Base-by-base conservation (phyloP, 345 rosid genomes). In the Crucihimalaya himalaica region DNA sequence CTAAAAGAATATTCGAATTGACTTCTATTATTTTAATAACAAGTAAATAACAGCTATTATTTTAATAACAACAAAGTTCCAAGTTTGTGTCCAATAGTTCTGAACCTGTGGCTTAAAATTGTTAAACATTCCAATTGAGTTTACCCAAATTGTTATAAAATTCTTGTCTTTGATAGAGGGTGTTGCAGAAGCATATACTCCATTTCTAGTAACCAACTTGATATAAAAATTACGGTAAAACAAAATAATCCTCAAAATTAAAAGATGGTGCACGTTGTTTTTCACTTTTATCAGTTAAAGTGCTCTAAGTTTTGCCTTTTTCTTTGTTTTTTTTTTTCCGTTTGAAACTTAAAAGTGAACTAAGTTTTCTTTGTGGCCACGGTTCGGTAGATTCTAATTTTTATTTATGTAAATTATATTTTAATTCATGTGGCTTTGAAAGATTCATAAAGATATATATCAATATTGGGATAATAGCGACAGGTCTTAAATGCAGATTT, bases 391-490 rank as follows among this genome's bases (percentile, higher is more conserved):
- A 66, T 66, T 66, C 32, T 11, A 31, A 10, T 29, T 29, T 46
- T 34, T 37, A 1, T 61, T n/a, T 34, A n/a, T 45, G 25, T 7
- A 21, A 8, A 43, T 5, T 16, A 1, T 2, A n/a, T n/a, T n/a
- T 56, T 60, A 63, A 21, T 65, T 55, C 35, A 40, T 47, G 78
- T 74, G 78, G 66, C 40, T 66, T 47, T 74, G 72, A 66, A 66
- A 34, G 32, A 56, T 74, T 74, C 72, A 46, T 18, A 74, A 45
- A 47, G 23, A 21, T 37, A 47, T 51, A 51, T 74, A 55, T 65
- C 59, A 34, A 47, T 42, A 72, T 46, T 35, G 59, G 9, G 60
- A 66, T 74, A 73, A 66, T 57, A 65, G 70, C 77, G 32, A 73
- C 66, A 56, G 58, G 42, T 73, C 72, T 73, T 56, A 73, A 66